A percentile compares a stretch with the other conserved stretches of the same genome.
phyloP scores from a whole-genome alignment of 108 stramenopile species.

The Fistulifera pelliculosa region DNA sequence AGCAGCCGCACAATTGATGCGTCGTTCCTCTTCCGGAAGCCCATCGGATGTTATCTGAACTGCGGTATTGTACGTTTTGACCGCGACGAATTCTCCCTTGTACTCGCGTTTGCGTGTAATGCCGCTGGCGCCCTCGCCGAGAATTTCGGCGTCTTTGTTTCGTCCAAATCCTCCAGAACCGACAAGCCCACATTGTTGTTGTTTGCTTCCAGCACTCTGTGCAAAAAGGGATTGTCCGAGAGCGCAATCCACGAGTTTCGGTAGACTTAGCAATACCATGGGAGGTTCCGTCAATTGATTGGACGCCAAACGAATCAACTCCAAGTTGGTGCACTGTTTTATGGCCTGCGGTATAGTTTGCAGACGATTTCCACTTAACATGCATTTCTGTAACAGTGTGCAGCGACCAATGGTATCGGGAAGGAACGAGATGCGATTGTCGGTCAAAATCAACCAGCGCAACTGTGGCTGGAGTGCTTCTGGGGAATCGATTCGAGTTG shows the following conservation, averaged over 20 bases:
- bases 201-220: neutral
- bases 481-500: constrained; percentile 29
- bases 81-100: constrained; percentile 3
- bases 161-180: constrained; percentile 1
- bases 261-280: constrained; percentile 23
- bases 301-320: constrained; percentile 52
- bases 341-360: constrained; percentile 24
- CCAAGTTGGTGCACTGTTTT: constrained; percentile 26
- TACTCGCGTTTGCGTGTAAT: constrained; percentile 24
- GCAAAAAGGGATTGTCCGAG: constrained; percentile 47
- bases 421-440: constrained; percentile 30
- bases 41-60: constrained; percentile 62
- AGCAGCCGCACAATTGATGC: constrained; percentile 21
- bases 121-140: constrained; percentile 54
- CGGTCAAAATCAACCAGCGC: constrained; percentile 61
- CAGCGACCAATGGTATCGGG: constrained; percentile 52
- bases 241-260: constrained; percentile 45
- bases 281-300: constrained; percentile 39
- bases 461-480: constrained; percentile 46
- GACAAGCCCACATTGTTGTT: neutral
- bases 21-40: constrained; percentile 39
- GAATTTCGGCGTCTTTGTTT: constrained; percentile 10
- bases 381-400: constrained; percentile 43
- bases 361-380: constrained; percentile 51
- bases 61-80: constrained; percentile 16